Evolutionary conservation across 1,284 basidiomycete species (phyloP), one percentile per base, ranked within the genome.

Genomic region (Sporisorium exsertum): DNA sequence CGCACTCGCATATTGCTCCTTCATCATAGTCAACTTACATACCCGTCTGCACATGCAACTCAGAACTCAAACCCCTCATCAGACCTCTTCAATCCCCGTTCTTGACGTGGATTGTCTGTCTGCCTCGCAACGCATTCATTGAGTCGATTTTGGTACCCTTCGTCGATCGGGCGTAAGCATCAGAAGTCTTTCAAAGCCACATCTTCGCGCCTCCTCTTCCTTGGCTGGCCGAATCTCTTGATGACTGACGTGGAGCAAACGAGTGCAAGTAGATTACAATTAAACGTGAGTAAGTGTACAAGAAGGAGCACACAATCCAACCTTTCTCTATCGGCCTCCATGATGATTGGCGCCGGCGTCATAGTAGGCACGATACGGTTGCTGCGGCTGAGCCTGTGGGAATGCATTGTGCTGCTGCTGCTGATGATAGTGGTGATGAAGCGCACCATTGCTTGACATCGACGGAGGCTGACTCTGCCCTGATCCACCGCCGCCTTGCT

Each of bases 301-400:
- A 32, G 29, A 20, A 8, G 40, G 9, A 15, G 3, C n/a, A n/a
- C 15, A 1, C 16, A 40, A 10, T 40, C 18, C 13, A 40, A 18
- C n/a, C 37, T 40, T 40, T 2, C 5, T 20, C n/a, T 43, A 43
- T 20, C 66, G 66, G 20, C 60, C 57, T 37, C 66, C 57, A 22
- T 60, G 53, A 43, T 58, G 56, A n/a, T 37, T 58, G 29, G 43
- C 42, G 16, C 65, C 60, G 5, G 47, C 58, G 10, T 45, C 20
- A 9, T 65, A 59, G 54, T 61, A 61, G 16, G 58, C 27, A 2
- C 62, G 61, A 16, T 70, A 51, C 18, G 27, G 24, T n/a, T 58
- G 57, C 16, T 58, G 42, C 27, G 33, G 59, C 13, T 49, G 42
- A 42, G 33, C 51, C 24, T 64, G 46, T 26, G 27, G 26, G n/a